Evolutionary conservation across 225 moss, liverwort and hornwort genomes (phyloP), one percentile per base, ranked within the genome.

Genomic region (Takakia lepidozioides): DNA sequence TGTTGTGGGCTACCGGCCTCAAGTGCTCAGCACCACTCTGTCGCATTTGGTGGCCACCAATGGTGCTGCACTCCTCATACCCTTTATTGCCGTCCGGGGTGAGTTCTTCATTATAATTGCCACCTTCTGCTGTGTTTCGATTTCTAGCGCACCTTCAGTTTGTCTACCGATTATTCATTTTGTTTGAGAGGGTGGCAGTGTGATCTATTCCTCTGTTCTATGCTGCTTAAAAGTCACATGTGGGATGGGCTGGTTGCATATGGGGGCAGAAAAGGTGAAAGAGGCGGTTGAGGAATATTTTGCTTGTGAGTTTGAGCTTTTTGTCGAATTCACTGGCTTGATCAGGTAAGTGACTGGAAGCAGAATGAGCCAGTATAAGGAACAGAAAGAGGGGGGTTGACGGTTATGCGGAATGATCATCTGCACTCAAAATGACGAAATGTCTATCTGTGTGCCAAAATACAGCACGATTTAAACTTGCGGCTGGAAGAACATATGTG

Each of bases 41-140:
- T 73, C 75, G 15, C 93, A 88, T 67, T 53, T 93, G 26, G 75
- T 93, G 59, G 93, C 88, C 21, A 93, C 93, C 29, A 88, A 88
- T 44, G 81, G 81, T 27, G 78, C 83, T 19, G 60, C 82, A 8
- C 89, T 89, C 38, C 66, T 93, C 52, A 54, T 93, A 61, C 93
- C 93, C 46, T 72, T 93, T 57, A 62, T 89, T 14, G 37, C 62
- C 26, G 38, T 78, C 16, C 77, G 77, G 15, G 72, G 77, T 78
- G 23, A 52, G 20, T 9, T 14, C 35, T 21, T 46, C 14, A 3
- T 15, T 46, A 10, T 3, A 46, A 3, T 8, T 15, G 2, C 2
- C 14, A 46, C 25, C 25, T 46, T 46, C 18, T 13, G 19, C n/a
- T n/a, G n/a, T n/a, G n/a, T n/a, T n/a, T n/a, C n/a, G n/a, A n/a